A percentile compares a stretch with the other conserved stretches of the same genome.
Conservation (phyloP, 345 rosid genomes). For the Heritiera fomes region DNA sequence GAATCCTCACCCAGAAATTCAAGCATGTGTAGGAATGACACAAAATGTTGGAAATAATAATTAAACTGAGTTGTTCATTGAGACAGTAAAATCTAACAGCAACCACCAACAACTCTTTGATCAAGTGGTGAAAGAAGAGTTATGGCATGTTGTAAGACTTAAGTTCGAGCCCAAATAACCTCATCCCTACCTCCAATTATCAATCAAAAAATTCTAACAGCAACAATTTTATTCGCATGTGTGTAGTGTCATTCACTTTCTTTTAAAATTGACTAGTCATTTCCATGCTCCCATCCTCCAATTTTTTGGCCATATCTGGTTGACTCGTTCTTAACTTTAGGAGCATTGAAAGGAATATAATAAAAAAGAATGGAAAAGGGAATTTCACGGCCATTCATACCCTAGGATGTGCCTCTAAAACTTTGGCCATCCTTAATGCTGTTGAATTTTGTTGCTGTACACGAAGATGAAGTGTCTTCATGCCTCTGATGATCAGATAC, state of each 20-base stretch:
- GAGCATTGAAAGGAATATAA: neutral
- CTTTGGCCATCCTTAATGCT: constrained; percentile 88
- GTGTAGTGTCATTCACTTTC: neutral
- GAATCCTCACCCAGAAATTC: neutral
- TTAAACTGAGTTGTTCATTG: neutral
- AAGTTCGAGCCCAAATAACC: too few relatives aligned
- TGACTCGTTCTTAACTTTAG: neutral
- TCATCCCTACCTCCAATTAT: too few relatives aligned
- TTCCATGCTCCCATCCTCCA: neutral
- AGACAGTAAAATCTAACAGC: neutral
- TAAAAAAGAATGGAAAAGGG: neutral
- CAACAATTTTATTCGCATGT: neutral
- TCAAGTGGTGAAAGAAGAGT: too few relatives aligned
- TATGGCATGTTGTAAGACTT: too few relatives aligned
- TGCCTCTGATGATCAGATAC: constrained; percentile 92
- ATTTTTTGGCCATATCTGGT: neutral
- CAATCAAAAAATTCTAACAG: neutral
- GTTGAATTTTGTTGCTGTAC: constrained; percentile 95
- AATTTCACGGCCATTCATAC: constrained; percentile 41
- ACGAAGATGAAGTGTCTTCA: constrained; percentile 99
- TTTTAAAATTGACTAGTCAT: neutral
- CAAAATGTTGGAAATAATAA: neutral
- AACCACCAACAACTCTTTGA: neutral
- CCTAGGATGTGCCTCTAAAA: constrained; percentile 99
- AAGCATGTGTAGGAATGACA: constrained; percentile 4